phyloP scores from a whole-genome alignment of 2,329 filamentous ascomycete genomes.

The Sclerotinia borealis region DNA sequence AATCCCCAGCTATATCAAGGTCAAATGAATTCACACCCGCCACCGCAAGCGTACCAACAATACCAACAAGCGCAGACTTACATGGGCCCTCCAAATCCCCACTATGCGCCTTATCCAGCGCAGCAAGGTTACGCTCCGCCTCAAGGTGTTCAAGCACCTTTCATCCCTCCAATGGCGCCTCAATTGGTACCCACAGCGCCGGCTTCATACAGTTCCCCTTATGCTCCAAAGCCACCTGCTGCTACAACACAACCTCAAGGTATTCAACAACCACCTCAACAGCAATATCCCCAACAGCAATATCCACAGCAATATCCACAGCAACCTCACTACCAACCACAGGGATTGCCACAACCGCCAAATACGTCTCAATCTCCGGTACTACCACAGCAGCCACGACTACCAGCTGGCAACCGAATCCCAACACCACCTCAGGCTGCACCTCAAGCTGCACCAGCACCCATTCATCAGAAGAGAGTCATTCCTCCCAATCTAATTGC shows the following conservation, averaged over 20 bases:
- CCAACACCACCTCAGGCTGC: background rate
- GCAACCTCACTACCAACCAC: constrained; percentile 13
- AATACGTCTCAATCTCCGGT: background rate
- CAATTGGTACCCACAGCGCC: constrained; percentile 18
- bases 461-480: background rate
- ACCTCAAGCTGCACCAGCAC: background rate
- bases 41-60: constrained; percentile 5
- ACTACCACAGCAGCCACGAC: background rate
- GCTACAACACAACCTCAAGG: constrained; percentile 9
- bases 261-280: constrained; percentile 11
- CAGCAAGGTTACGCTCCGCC: constrained; percentile 12
- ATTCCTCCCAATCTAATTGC: background rate
- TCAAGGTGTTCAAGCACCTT: constrained; percentile 14
- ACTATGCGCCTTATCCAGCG: constrained; percentile 11
- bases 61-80: constrained; percentile 23
- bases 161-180: constrained; percentile 21
- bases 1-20: constrained; percentile 23
- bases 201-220: constrained; percentile 32
- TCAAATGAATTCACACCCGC: constrained; percentile 21
- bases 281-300: background rate
- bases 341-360: constrained; percentile 4
- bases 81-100: constrained; percentile 16
- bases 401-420: constrained; percentile 1
- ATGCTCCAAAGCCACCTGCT: constrained; percentile 29
- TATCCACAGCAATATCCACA: constrained; percentile 10